Evolutionary conservation across 2,329 filamentous ascomycete species (phyloP).

Genomic region (Fusarium anthophilum): DNA sequence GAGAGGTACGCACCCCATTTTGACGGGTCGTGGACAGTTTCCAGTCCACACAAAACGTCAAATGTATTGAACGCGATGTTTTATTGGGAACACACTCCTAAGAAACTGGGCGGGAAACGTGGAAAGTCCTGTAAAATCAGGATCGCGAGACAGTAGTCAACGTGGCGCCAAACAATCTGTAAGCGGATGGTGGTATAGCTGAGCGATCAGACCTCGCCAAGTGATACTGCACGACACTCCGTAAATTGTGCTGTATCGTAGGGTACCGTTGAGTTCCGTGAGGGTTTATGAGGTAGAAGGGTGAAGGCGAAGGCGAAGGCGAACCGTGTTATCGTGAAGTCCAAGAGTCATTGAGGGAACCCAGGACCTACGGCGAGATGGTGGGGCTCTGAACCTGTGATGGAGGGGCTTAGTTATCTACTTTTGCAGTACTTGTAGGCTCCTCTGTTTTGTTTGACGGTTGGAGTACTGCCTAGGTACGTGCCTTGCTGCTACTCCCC

Average conservation of each 20-base stretch:
- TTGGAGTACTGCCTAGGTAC: not conserved
- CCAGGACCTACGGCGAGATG: constrained; percentile 4
- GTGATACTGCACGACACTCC: constrained; percentile 7
- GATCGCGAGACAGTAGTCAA: constrained; percentile 24
- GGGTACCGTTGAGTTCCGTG: constrained; percentile 3
- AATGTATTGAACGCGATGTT: constrained; percentile 1
- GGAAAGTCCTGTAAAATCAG: constrained; percentile 33
- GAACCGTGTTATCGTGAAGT: constrained; percentile 37
- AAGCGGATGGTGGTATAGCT: constrained; percentile 5
- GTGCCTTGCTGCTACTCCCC: not conserved
- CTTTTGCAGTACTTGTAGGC: not conserved
- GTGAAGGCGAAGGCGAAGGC: constrained; percentile 26
- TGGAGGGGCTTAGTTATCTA: constrained; percentile 31
- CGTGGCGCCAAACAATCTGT: constrained; percentile 10
- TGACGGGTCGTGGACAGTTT: constrained; percentile 30
- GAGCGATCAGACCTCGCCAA: constrained; percentile 1
- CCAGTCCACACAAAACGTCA: constrained; percentile 33
- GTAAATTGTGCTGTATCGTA: constrained; percentile 5
- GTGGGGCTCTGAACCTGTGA: constrained; percentile 24
- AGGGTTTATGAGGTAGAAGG: constrained; percentile 2
- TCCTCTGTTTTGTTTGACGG: too few relatives aligned
- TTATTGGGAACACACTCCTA: constrained; percentile 17
- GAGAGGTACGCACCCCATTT: constrained; percentile 44
- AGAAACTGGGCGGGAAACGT: constrained; percentile 31
- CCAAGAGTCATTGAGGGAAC: constrained; percentile 38